Evolutionary conservation across 495 filamentous ascomycete genomes (phyloP).

Genomic region (Aspergillus bridgeri): DNA sequence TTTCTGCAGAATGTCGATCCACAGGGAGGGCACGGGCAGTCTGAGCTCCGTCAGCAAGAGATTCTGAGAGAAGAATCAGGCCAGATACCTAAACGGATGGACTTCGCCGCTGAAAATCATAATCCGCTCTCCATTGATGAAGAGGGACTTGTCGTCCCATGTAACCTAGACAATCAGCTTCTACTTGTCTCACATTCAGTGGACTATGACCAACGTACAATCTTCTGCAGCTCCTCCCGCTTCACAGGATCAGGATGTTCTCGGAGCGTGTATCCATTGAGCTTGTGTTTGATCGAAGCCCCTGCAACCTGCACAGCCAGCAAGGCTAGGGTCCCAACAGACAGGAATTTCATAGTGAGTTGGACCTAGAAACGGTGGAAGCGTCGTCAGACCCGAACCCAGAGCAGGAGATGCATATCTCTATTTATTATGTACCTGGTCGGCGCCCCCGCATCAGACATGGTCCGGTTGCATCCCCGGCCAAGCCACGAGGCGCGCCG

Average conservation of each 20-base stretch:
- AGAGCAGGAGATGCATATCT: not conserved
- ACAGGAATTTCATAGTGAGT: constrained; percentile 33
- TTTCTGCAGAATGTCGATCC: constrained; percentile 76
- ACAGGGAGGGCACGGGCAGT: constrained; percentile 68
- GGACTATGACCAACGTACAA: constrained; percentile 23
- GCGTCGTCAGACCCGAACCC: too few species aligned
- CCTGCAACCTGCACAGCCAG: constrained; percentile 38
- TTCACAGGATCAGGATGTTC: constrained; percentile 37
- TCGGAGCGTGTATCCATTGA: constrained; percentile 34
- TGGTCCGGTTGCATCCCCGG: not conserved
- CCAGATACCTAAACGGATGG: constrained; percentile 58
- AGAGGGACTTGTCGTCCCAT: constrained; percentile 73
- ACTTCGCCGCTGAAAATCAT: constrained; percentile 73
- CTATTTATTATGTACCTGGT: not conserved
- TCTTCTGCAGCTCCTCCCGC: constrained; percentile 37
- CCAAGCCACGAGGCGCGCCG: constrained; percentile 4
- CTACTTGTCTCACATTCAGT: not conserved
- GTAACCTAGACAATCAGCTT: constrained; percentile 48
- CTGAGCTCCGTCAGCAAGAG: constrained; percentile 30
- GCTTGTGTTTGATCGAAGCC: constrained; percentile 33
- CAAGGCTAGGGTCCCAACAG: constrained; percentile 27
- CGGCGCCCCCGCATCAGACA: not conserved
- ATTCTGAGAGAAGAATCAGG: not conserved
- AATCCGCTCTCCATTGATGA: constrained; percentile 66
- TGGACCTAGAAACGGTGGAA: too few species aligned